A percentile compares a stretch with the other conserved stretches of the same genome.
phyloP scores from a whole-genome alignment of 148 eudicot species.

The Nepenthes mirabilis region DNA sequence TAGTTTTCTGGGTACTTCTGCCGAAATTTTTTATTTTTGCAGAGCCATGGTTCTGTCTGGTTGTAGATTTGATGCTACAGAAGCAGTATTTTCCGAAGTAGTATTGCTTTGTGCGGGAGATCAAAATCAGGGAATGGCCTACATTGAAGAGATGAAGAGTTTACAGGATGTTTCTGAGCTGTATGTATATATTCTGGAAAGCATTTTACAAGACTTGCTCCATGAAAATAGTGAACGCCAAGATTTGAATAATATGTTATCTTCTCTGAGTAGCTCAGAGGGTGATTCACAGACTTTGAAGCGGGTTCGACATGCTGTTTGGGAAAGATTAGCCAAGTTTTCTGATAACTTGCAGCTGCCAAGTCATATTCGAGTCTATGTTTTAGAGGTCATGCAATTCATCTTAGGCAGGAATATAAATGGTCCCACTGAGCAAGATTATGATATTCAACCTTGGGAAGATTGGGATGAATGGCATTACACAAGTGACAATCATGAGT shows the following conservation, averaged over 20 bases:
- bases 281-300: conserved; percentile 46
- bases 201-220: conserved; percentile 42
- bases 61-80: conserved; percentile 49
- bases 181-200: conserved; percentile 52
- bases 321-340: conserved; percentile 70
- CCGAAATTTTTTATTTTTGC: conserved; percentile 45
- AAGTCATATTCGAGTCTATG: conserved; percentile 60
- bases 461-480: conserved; percentile 48
- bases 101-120: conserved; percentile 21
- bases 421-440: conserved; percentile 27
- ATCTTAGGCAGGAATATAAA: conserved; percentile 34
- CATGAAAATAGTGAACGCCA: conserved; percentile 33
- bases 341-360: conserved; percentile 75
- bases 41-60: conserved; percentile 70
- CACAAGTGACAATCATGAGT: conserved; percentile 16
- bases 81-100: conserved; percentile 42
- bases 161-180: conserved; percentile 46
- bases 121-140: conserved; percentile 17
- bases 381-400: conserved; percentile 76
- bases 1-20: conserved; percentile 22
- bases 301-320: conserved; percentile 59
- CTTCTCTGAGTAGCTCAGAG: conserved; percentile 55
- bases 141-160: conserved; percentile 5
- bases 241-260: conserved; percentile 38
- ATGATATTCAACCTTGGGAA: conserved; percentile 66